Evolutionary conservation across 176 grass and related monocot genomes (phyloP).

Genomic region (Carex parvula): DNA sequence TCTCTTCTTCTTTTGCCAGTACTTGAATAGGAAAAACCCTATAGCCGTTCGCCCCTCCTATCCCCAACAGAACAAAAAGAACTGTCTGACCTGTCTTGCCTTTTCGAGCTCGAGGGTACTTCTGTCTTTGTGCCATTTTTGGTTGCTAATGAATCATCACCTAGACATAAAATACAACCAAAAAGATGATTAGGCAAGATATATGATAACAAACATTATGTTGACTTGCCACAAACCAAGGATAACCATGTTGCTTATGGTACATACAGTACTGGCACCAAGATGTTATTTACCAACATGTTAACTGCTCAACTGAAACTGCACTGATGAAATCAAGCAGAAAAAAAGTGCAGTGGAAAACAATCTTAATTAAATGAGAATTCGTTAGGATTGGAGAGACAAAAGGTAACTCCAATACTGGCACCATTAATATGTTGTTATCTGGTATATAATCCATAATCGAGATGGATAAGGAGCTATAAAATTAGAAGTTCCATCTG

Average conservation of each 20-base stretch:
- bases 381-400: background rate
- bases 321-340: background rate
- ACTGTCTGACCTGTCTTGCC: slow-evolving; percentile 59
- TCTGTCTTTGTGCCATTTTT: slow-evolving; percentile 51
- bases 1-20: slow-evolving; percentile 96
- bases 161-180: slow-evolving; percentile 46
- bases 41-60: slow-evolving; percentile 41
- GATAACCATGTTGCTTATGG: background rate
- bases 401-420: background rate
- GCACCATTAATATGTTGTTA: background rate
- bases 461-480: too few relatives aligned
- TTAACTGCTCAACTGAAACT: background rate
- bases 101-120: slow-evolving; percentile 34
- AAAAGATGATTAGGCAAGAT: background rate
- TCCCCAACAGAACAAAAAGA: slow-evolving; percentile 49
- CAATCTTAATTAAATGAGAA: background rate
- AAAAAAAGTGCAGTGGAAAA: background rate
- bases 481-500: too few relatives aligned
- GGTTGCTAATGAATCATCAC: slow-evolving; percentile 47
- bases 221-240: slow-evolving; percentile 2
- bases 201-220: background rate
- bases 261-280: slow-evolving; percentile 3
- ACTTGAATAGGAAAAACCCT: slow-evolving; percentile 79
- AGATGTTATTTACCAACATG: background rate
- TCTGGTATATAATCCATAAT: background rate